Conservation (phyloP, 176 grass and related monocot genomes). For the Aegilops bicornis region DNA sequence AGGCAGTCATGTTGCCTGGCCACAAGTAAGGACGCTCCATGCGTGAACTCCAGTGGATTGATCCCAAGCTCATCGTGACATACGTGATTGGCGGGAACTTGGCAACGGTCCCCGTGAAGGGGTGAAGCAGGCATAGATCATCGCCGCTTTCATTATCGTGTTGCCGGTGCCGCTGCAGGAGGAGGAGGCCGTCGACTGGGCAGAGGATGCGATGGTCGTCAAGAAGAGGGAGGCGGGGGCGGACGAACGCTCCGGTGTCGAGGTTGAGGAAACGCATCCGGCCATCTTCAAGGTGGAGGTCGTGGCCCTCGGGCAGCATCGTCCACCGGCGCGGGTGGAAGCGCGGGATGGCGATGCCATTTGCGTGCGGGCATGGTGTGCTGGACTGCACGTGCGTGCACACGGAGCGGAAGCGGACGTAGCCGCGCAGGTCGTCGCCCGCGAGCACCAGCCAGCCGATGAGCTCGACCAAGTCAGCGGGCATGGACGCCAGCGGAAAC, state of each 20-base stretch:
- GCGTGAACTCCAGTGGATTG: background rate
- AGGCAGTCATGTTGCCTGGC: background rate
- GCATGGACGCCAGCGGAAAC: background rate
- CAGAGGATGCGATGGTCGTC: background rate
- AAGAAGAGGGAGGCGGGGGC: background rate
- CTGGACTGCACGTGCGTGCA: background rate
- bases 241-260: background rate
- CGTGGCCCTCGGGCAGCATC: background rate
- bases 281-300: background rate
- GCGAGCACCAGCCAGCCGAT: background rate
- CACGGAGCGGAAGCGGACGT: background rate
- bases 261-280: background rate
- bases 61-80: background rate
- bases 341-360: background rate
- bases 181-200: background rate
- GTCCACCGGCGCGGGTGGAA: background rate
- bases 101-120: background rate
- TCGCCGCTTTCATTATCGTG: background rate
- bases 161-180: background rate
- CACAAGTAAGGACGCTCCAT: background rate
- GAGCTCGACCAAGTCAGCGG: background rate
- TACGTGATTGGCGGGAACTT: background rate
- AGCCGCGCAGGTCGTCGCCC: background rate
- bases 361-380: background rate
- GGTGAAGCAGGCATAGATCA: background rate